These are phyloP conservation scores for Aegilops speltoides DNA, from an alignment of 176 grass and related monocot species.

Conservation along the genomic window DNA sequence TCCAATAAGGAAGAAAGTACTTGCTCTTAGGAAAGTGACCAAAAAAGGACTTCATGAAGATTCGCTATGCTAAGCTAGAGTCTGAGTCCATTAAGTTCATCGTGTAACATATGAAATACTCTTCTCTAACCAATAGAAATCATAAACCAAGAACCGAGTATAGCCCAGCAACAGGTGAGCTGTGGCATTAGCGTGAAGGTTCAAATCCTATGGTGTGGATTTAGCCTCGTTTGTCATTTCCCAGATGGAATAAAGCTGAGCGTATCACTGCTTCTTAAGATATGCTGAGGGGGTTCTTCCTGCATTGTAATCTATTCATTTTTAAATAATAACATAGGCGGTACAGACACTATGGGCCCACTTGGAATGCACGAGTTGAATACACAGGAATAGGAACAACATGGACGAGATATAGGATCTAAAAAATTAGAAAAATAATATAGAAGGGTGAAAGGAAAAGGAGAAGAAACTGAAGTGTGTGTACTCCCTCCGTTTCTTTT, in stretches of 20 bases:
- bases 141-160: neutral
- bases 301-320: neutral
- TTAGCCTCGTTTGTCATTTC: neutral
- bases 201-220: neutral
- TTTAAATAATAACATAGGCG: neutral
- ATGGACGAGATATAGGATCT: neutral
- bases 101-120: neutral
- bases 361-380: neutral
- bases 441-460: neutral
- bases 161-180: neutral
- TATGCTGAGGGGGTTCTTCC: neutral
- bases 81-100: neutral
- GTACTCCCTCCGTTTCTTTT: too few relatives aligned
- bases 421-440: neutral
- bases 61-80: neutral
- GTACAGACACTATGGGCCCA: neutral
- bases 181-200: neutral
- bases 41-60: neutral
- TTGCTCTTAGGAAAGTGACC: constrained; percentile 1
- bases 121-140: neutral
- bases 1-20: neutral
- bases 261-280: neutral
- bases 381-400: neutral
- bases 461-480: neutral
- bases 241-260: neutral